Conservation (phyloP, 768 basidiomycete species). For the Suillus subaureus region DNA sequence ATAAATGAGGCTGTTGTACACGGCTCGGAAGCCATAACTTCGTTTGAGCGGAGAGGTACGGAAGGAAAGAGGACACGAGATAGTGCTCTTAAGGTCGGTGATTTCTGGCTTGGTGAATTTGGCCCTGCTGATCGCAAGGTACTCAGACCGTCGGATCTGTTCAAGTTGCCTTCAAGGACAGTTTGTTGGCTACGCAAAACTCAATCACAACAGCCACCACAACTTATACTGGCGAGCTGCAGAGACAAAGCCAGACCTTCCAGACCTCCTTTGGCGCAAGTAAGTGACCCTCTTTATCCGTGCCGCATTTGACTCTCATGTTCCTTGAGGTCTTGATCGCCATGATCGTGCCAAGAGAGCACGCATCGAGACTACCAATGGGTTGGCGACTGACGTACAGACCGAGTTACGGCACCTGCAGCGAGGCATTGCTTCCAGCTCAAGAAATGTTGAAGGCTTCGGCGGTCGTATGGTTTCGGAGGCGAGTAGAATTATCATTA, state of each 20-base stretch:
- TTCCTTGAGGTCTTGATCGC: slow-evolving; percentile 56
- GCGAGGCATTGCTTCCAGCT: slow-evolving; percentile 50
- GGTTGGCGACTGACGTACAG: slow-evolving; percentile 51
- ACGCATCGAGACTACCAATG: slow-evolving; percentile 59
- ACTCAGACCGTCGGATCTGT: slow-evolving; percentile 44
- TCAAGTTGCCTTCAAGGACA: slow-evolving; percentile 42
- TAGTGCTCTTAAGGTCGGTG: slow-evolving; percentile 56
- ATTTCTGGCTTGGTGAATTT: not conserved
- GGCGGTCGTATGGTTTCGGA: slow-evolving; percentile 48
- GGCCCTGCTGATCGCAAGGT: slow-evolving; percentile 16
- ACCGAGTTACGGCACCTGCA: slow-evolving; percentile 55
- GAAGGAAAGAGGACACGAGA: slow-evolving; percentile 60
- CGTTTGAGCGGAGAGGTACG: slow-evolving; percentile 46
- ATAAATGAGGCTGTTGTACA: slow-evolving; percentile 43
- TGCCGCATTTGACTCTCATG: not conserved
- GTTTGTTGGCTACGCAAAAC: slow-evolving; percentile 46
- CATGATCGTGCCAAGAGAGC: slow-evolving; percentile 66
- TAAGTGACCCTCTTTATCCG: slow-evolving; percentile 11
- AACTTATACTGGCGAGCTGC: slow-evolving; percentile 54
- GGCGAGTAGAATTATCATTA: slow-evolving; percentile 38
- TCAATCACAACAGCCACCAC: slow-evolving; percentile 48
- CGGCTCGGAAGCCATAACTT: slow-evolving; percentile 43
- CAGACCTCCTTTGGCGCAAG: slow-evolving; percentile 40
- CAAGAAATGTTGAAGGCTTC: slow-evolving; percentile 48
- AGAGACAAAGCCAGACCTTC: slow-evolving; percentile 48